Conservation (phyloP, 345 rosid genomes). For the Corchorus olitorius region DNA sequence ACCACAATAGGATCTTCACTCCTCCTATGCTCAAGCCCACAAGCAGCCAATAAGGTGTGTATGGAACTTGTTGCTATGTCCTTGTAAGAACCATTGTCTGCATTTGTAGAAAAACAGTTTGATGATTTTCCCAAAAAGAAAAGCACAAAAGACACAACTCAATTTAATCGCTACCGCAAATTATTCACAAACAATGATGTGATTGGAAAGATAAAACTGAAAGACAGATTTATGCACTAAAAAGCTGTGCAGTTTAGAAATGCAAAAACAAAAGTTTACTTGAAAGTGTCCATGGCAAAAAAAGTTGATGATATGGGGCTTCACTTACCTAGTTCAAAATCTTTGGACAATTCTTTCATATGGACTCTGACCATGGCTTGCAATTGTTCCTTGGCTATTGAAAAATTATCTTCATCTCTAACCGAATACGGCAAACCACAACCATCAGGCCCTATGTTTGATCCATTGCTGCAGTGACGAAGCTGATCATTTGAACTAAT, state of each 20-base stretch:
- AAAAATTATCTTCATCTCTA: conserved; percentile 44
- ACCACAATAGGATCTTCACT: conserved; percentile 61
- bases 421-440: conserved; percentile 30
- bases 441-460: conserved; percentile 41
- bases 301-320: conserved; percentile 15
- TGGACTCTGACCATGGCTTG: conserved; percentile 71
- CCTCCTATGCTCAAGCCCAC: conserved; percentile 76
- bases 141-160: background rate
- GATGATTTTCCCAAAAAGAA: conserved; percentile 16
- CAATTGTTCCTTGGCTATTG: conserved; percentile 59
- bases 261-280: background rate
- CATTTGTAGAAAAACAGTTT: conserved; percentile 20
- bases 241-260: background rate
- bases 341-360: conserved; percentile 64
- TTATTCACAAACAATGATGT: background rate
- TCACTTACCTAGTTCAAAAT: conserved; percentile 63
- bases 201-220: background rate
- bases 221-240: background rate
- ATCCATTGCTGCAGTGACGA: conserved; percentile 43
- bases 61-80: conserved; percentile 74
- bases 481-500: conserved; percentile 42
- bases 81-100: conserved; percentile 59
- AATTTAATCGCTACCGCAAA: background rate
- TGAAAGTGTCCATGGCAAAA: background rate
- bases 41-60: conserved; percentile 80